These are phyloP conservation scores for Cystobasidium pallidum DNA, from an alignment of 1,284 basidiomycete genomes.

Conservation along the genomic window DNA sequence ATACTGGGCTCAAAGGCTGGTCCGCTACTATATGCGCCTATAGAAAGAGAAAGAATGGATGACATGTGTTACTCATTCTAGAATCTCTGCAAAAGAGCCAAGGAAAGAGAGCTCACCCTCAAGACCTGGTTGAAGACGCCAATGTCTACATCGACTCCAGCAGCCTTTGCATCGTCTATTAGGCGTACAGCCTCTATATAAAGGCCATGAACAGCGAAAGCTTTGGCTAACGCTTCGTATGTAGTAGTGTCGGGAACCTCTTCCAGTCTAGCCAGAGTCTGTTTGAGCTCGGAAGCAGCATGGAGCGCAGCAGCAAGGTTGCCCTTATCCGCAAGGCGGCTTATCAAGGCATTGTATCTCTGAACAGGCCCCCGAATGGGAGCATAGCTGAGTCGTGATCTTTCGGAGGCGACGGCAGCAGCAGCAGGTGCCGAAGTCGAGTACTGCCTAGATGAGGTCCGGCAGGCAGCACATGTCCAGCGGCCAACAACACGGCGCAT, in stretches of 20 bases:
- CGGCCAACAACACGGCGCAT: slow-evolving; percentile 19
- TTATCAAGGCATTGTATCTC: slow-evolving; percentile 32
- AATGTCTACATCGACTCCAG: slow-evolving; percentile 27
- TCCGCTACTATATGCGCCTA: slow-evolving; percentile 38
- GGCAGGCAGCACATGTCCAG: slow-evolving; percentile 12
- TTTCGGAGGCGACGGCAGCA: background rate
- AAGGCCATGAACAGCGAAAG: slow-evolving; percentile 36
- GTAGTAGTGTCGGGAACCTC: slow-evolving; percentile 6
- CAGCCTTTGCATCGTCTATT: slow-evolving; percentile 37
- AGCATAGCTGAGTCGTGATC: slow-evolving; percentile 3
- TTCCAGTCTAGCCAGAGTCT: background rate
- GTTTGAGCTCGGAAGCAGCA: slow-evolving; percentile 7
- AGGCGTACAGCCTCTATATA: slow-evolving; percentile 32
- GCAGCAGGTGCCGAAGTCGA: slow-evolving; percentile 12
- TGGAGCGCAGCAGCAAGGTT: slow-evolving; percentile 30
- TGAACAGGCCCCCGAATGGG: slow-evolving; percentile 4
- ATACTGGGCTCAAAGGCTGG: slow-evolving; percentile 6
- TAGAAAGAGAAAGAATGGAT: background rate
- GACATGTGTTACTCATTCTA: no score
- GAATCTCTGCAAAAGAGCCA: no score
- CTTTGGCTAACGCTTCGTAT: slow-evolving; percentile 39
- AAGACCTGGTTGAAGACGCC: slow-evolving; percentile 38
- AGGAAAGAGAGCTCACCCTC: slow-evolving; percentile 8
- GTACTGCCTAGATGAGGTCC: background rate
- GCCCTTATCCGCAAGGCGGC: slow-evolving; percentile 18